Evolutionary conservation across 2,329 filamentous ascomycete genomes (phyloP), one percentile per base, ranked within the genome.

Genomic region (Colletotrichum sp.): DNA sequence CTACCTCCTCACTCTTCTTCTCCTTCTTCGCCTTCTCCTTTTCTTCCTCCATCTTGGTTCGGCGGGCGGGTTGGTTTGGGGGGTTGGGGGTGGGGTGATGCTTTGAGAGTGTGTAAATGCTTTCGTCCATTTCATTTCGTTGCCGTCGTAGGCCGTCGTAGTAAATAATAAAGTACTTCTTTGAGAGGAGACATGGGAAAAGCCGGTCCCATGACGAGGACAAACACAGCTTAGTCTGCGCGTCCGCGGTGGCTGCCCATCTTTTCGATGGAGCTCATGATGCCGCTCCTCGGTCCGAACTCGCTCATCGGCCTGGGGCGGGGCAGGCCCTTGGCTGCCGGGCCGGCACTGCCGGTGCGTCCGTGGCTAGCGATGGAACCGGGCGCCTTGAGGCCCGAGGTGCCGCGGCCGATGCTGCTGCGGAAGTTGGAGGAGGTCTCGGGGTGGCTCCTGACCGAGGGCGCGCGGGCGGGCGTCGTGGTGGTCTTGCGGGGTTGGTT

Each of bases 201-300:
- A 32, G 43, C 43, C 21, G n/a, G 18, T 30, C 32, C 26, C 13
- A 24, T 63, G 32, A n/a, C 36, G 21, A 24, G 26, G 36, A n/a
- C 34, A 26, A 21, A 32, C 61, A 2, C 43, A 30, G 28, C n/a
- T 61, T 64, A 78, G 18, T 83, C 81, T 32, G 77, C 86, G 57
- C 88, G 85, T 10, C 88, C 86, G 16, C 89, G 83, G 79, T 92
- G 88, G 79, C 89, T 93, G 12, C 95, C 95, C 95, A 98, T 98
- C 85, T 93, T 92, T 88, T 98, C 95, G 83, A 98, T 97, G 21
- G 94, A 95, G 80, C 90, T 94, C 93, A 98, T 93, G 81, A 97
- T 94, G 72, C 94, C 92, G 81, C 93, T 95, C 80, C 95, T 84
- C 77, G 83, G 81, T 10, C 86, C 85, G 76, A 86, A 78, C 43